Base-by-base conservation (phyloP, 2,329 filamentous ascomycete genomes). In the Colletotrichum tamarilloi region DNA sequence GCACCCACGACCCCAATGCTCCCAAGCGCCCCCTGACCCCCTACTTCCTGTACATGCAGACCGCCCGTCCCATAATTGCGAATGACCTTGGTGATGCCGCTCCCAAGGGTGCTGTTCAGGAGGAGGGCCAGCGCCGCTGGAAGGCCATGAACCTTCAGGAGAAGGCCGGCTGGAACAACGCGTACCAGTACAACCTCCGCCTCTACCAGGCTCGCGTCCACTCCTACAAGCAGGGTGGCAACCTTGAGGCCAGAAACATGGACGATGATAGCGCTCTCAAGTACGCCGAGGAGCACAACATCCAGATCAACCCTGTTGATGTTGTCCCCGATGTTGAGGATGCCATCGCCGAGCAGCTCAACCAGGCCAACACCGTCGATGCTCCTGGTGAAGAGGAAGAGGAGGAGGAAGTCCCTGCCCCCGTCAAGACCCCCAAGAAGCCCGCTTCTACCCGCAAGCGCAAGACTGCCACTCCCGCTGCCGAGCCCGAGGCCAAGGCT, bases 21-120 rank as follows among this genome's bases (percentile, higher is more conserved):
- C 96, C 96, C 73, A 98, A 98, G 90, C 92, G 95, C 63, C 95
- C 96, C 9, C 84, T 98, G 80, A 98, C 96, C 6, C 95, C 96
- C 2, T 98, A 97, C 87, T 98, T 98, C 87, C 87, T 98, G 74
- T 98, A 95, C 87, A 95, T 97, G 88, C 93, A 97, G 82, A 92
- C 93, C 76, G 95, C 95, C 76, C 93, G 97, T 62, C 90, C 92
- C 64, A 92, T 94, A 81, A 97, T 98, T 77, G 92, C 94, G 70
- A 88, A 87, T 42, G 95, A 97, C 77, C 89, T 97, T 12, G 94
- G 93, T 26, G 81, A 90, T n/a, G 88, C 91, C 73, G 91, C 92
- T 8, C 92, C 93, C 82, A 95, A 96, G 81, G 95, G 95, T 79
- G 94, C 95, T 71, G 94, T 98, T 62, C 93, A 95, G 80, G 91